Base-by-base conservation (phyloP, 257 asterid species). In the Gardenia jasminoides region DNA sequence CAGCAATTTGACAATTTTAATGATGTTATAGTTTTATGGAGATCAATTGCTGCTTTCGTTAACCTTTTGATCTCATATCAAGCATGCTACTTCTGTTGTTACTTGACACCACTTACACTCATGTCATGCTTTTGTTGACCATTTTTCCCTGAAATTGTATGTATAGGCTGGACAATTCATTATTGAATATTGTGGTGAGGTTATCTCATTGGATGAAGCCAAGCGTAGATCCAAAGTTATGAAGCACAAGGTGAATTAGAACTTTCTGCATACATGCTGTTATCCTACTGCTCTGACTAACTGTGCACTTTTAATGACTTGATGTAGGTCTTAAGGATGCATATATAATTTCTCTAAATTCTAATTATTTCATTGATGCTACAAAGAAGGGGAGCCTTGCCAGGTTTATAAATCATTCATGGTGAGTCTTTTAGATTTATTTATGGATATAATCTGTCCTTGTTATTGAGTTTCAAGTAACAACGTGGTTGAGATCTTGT, bases 181-280 rank as follows among this genome's bases (percentile, higher is more conserved):
- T 79, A 94, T 93, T 58, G 99, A 94, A 81, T 94, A 94, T 67
- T 90, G 97, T 28, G 97, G 99, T 84, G 99, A 94, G 86, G 89
- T 93, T 62, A 91, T 94, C 86, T 91, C 97, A 79, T 88, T 91
- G 24, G 93, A 89, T 67, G 92, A 87, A 81, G 97, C 99, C 79
- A 85, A 80, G 65, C 82, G 56, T 74, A 88, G 98, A 78, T 88
- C 97, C 91, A 94, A 70, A 80, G 80, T 79, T 94, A 94, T 82
- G 97, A 94, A 89, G 86, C 87, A 66, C 88, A 86, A 86, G 98
- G 98, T 92, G 78, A 67, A 84, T 82, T 76, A 80, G 76, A 79
- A 76, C 75, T 78, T 67, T 70, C 54, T 59, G 67, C 44, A 64
- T 52, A 75, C 48, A 50, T 82, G 62, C 59, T 73, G 54, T 31